Evolutionary conservation across 495 filamentous ascomycete genomes (phyloP), one percentile per base, ranked within the genome.

Genomic region (Lineolata rhizophorae): DNA sequence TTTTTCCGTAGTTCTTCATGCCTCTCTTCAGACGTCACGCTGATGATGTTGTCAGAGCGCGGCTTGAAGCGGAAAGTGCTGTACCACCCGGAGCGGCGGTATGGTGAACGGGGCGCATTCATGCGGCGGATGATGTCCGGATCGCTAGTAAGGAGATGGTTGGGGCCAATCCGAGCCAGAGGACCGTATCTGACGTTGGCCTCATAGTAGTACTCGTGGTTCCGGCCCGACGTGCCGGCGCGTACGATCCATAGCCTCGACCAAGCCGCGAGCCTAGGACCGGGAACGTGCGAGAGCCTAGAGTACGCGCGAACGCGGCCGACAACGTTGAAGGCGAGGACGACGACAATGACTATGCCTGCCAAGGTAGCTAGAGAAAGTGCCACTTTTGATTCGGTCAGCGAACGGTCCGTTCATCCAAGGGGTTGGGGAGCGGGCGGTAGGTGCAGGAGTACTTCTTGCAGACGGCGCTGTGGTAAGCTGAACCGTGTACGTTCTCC

Each of bases 91-190:
- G 37, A 36, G 15, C 54, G 44, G 3, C 34, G 40, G 32, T 45
- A 52, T n/a, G 26, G 30, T 10, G 52, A 56, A 4, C 53, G 43
- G 15, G 47, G 44, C 5, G 49, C 49, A 2, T 41, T 35, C 22
- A 59, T 52, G 15, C 41, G 46, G 5, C 32, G 14, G 24, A 47
- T 32, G 10, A 51, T 18, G 24, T 44, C 42, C 11, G 49, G 39
- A 30, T 46, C 43, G 10, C 36, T 41, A 9, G 48, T 51, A 31
- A 51, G 18, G 3, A 53, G 40, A 14, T 42, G 31, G 24, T 49
- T 43, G 3, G 50, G 46, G 0, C 39, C 50, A 24, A 53, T 35
- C 4, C 49, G 43, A 3, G 38, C 41, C 13, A 39, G 26, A 4
- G 45, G 25, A 17, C 46, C 46, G 9, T 15, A 34, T 36, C 8